Percentiles rank a stretch among this genome's conserved stretches.
Evolutionary conservation across 495 filamentous ascomycete genomes (phyloP).

Genomic region (Evernia prunastri): DNA sequence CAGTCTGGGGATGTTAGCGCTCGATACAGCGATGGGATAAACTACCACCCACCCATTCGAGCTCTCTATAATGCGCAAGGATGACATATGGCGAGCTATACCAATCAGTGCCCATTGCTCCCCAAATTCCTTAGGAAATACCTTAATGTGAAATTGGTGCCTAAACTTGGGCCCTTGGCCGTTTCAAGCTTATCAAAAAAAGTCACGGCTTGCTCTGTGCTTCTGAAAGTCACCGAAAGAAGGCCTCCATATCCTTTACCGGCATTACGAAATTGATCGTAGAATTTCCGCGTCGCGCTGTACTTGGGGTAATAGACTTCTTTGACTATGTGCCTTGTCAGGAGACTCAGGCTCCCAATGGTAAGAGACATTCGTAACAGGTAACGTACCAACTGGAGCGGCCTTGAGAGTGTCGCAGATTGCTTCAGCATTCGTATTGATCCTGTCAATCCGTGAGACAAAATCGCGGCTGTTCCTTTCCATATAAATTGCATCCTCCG

Average conservation of each 20-base stretch:
- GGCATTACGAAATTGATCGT: slow-evolving; percentile 69
- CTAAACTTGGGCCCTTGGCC: slow-evolving; percentile 87
- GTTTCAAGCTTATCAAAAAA: slow-evolving; percentile 87
- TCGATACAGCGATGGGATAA: not conserved
- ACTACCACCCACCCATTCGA: slow-evolving; percentile 65
- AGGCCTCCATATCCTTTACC: slow-evolving; percentile 87
- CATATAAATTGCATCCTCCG: slow-evolving; percentile 87
- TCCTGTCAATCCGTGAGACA: slow-evolving; percentile 68
- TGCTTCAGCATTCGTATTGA: slow-evolving; percentile 80
- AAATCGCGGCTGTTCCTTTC: slow-evolving; percentile 96
- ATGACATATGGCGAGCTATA: slow-evolving; percentile 77
- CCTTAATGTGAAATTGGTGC: slow-evolving; percentile 92
- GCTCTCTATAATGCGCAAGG: slow-evolving; percentile 83
- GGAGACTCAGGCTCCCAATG: not conserved
- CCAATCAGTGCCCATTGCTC: not conserved
- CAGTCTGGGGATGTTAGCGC: slow-evolving; percentile 46
- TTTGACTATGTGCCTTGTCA: slow-evolving; percentile 50
- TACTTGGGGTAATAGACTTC: slow-evolving; percentile 82
- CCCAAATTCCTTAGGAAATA: slow-evolving; percentile 20
- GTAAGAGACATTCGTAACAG: too few species aligned
- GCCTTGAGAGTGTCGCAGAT: slow-evolving; percentile 63
- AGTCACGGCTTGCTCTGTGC: slow-evolving; percentile 59
- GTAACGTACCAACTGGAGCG: slow-evolving; percentile 45
- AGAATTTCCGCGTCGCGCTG: slow-evolving; percentile 58
- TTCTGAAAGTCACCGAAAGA: slow-evolving; percentile 72